Evolutionary conservation across 2,329 filamentous ascomycete genomes (phyloP), one percentile per base, ranked within the genome.

Genomic region (Aureobasidium sp.): DNA sequence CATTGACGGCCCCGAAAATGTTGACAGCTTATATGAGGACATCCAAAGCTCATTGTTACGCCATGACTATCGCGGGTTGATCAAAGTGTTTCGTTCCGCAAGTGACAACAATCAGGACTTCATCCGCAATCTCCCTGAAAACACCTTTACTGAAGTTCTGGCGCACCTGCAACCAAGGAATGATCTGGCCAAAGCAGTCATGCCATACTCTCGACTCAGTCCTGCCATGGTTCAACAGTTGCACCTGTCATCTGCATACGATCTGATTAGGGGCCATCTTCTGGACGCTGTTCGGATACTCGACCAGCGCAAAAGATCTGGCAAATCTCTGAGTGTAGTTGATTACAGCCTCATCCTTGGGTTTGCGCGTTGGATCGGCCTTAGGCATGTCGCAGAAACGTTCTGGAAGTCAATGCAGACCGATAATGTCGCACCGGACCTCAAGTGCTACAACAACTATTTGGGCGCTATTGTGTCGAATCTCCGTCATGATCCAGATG

Each of bases 61-160:
- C 39, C 31, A 40, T 19, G 61, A 58, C 4, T 45, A 48, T 44
- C 53, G 47, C 19, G 33, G 47, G 8, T 42, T 63, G 39, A 37
- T 52, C 27, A 33, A 50, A 2, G 15, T 42, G 3, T 53, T 63
- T n/a, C 17, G 27, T 15, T 22, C 56, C 14, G 22, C 37, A 14
- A 37, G 33, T 11, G 60, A 71, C 8, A 68, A 74, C 7, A 68
- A 74, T 42, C 31, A 62, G 22, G 64, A 68, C 9, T 71, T 69
- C 57, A 62, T 75, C 29, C 52, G 44, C 22, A 68, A 66, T 5
- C 70, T 91, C 24, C 78, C 86, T 0, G 71, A 77, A 1, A 75
- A 79, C 1, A 80, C 80, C 0, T 85, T 91, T 68, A 83, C 84
- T 1, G 84, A 88, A 65, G 80, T 88, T 11, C 71, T 92, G 33